Evolutionary conservation across 352 stramenopile genomes (phyloP).

Genomic region (Phytophthora sojae): DNA sequence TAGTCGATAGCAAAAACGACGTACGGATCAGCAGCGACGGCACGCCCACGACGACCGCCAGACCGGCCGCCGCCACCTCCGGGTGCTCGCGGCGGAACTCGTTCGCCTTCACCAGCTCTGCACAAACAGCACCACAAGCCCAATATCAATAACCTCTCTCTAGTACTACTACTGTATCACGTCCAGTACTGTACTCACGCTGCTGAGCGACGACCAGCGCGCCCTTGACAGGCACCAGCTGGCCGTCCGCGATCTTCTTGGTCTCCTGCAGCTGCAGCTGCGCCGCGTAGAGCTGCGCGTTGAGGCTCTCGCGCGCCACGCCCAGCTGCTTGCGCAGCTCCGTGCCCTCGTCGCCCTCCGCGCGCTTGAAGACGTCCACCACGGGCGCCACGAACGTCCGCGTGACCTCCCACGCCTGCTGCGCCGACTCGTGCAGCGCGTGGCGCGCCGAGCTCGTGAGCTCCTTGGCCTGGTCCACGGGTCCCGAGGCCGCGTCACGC

Average conservation of each 20-base stretch:
- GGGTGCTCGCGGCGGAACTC: constrained; percentile 79
- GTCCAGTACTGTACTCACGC: constrained; percentile 45
- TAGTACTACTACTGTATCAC: background rate
- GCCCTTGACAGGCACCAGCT: constrained; percentile 69
- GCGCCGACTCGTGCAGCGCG: constrained; percentile 43
- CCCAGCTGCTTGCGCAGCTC: constrained; percentile 69
- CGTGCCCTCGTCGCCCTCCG: constrained; percentile 68
- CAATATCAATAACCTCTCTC: background rate
- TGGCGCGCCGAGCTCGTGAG: constrained; percentile 66
- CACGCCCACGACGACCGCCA: constrained; percentile 64
- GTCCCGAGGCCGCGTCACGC: constrained; percentile 42
- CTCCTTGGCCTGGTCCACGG: constrained; percentile 66
- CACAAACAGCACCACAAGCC: background rate
- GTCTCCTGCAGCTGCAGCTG: constrained; percentile 62
- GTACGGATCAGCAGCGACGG: constrained; percentile 76
- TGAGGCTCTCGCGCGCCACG: constrained; percentile 53
- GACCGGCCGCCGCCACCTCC: constrained; percentile 60
- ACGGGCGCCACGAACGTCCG: constrained; percentile 56
- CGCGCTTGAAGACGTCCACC: constrained; percentile 71
- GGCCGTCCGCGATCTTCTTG: constrained; percentile 61
- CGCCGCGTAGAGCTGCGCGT: constrained; percentile 67
- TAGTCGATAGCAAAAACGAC: constrained; percentile 22
- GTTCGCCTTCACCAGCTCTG: constrained; percentile 80
- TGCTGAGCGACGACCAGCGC: constrained; percentile 50
- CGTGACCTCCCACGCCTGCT: constrained; percentile 51